phyloP scores from a whole-genome alignment of 441 rosid genomes.

The Biscutella auriculata region DNA sequence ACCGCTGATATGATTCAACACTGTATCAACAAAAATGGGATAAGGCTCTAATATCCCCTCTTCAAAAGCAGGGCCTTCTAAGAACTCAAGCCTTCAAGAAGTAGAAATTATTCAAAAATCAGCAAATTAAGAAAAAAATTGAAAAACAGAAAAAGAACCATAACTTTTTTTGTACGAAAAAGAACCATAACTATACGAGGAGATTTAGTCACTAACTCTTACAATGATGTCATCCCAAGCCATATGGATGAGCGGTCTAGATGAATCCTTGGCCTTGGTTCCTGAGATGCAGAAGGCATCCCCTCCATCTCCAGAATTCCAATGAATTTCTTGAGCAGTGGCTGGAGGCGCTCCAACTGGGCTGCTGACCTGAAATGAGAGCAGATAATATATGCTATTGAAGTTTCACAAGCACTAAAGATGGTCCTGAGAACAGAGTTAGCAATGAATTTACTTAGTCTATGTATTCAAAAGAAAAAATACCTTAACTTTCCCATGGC shows the following conservation, averaged over 20 bases:
- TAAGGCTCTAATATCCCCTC: slow-evolving; percentile 91
- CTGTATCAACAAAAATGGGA: slow-evolving; percentile 90
- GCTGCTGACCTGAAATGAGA: slow-evolving; percentile 52
- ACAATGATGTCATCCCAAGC: slow-evolving; percentile 97
- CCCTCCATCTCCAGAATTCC: slow-evolving; percentile 80
- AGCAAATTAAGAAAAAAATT: slow-evolving; percentile 14
- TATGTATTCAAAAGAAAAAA: not conserved
- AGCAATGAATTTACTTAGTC: not conserved
- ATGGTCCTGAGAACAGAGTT: not conserved
- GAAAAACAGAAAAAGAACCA: not conserved
- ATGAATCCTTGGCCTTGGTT: slow-evolving; percentile 60
- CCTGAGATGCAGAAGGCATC: slow-evolving; percentile 44
- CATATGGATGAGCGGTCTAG: slow-evolving; percentile 75
- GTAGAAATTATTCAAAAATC: slow-evolving; percentile 17
- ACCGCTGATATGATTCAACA: slow-evolving; percentile 80
- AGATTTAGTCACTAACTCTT: slow-evolving; percentile 33
- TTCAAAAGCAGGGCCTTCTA: slow-evolving; percentile 96
- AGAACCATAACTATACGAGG: not conserved
- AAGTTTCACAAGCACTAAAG: slow-evolving; percentile 1
- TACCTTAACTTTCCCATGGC: slow-evolving; percentile 93
- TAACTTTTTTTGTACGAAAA: not conserved
- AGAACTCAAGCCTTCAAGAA: slow-evolving; percentile 77
- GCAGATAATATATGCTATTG: slow-evolving; percentile 3
- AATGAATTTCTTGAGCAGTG: slow-evolving; percentile 70
- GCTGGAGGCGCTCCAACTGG: slow-evolving; percentile 93